Evolutionary conservation across 768 basidiomycete species (phyloP), one percentile per base, ranked within the genome.

Genomic region (Amanita brunnescens): DNA sequence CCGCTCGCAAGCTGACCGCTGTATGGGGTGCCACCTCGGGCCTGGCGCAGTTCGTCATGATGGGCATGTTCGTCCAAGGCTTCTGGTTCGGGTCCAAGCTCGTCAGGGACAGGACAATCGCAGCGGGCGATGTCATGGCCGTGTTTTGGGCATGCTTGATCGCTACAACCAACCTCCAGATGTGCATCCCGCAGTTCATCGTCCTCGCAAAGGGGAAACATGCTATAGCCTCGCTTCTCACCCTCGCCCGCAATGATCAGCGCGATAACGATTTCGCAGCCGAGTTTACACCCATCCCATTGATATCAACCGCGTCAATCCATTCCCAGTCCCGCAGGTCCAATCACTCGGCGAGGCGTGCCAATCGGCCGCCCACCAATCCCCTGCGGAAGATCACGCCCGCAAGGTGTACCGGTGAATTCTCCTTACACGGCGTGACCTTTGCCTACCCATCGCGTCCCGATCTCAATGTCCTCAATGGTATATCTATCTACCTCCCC

Each of bases 111-210:
- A 87, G 86, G 13, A 79, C 74, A 55, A 74, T 80, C 48, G 68
- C 69, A 3, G 70, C 87, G 0, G 91, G 91, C 1, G 78, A 85
- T 32, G 87, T 97, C 55, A 94, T 93, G 85, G 83, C 87, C n/a
- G 91, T 94, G 47, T 99, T 98, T 65, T 98, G 95, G 94, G 93
- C 95, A 0, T 93, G 91, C 63, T 72, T 97, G 18, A 87, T 97
- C 54, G 92, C 91, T 0, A 85, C 87, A 1, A 84, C 78, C 58
- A 92, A 91, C 64, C 69, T 96, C 2, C 92, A 96, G 63, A 81
- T 87, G 76, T 83, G 82, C 59, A 80, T 97, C 8, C 92, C 93
- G 0, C 81, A 88, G 54, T 69, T 91, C 58, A 83, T 93, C 55
- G 67, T 74, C 26, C 69, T 96, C 53, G 76, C 84, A 14, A 87